These are phyloP conservation scores for Backusella sp. DNA, from an alignment of 192 early-diverging fungal species.

Conservation along the genomic window DNA sequence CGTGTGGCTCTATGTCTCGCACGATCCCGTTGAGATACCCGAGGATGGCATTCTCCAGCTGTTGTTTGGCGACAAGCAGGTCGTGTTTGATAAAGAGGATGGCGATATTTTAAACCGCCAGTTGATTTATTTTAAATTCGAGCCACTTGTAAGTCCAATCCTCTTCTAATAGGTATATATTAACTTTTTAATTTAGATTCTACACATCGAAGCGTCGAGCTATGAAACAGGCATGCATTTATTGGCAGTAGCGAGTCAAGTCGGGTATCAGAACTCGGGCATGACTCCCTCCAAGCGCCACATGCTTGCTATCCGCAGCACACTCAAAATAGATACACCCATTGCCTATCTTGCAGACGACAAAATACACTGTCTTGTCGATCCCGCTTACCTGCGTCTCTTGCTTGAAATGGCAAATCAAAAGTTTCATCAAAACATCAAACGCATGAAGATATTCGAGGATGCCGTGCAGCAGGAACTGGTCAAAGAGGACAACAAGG, in stretches of 20 bases:
- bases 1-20: constrained; percentile 50
- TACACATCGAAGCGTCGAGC: constrained; percentile 52
- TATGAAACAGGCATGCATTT: constrained; percentile 46
- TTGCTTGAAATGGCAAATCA: constrained; percentile 43
- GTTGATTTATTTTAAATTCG: constrained; percentile 53
- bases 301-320: constrained; percentile 53
- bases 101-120: constrained; percentile 17
- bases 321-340: constrained; percentile 50
- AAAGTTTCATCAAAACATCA: constrained; percentile 44
- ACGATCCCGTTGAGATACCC: constrained; percentile 38
- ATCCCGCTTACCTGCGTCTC: constrained; percentile 38
- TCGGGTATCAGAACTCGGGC: constrained; percentile 53
- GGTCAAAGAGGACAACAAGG: constrained; percentile 15
- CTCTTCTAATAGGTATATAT: not conserved
- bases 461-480: constrained; percentile 17
- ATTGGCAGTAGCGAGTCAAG: constrained; percentile 41
- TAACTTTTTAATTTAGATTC: constrained; percentile 28
- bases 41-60: constrained; percentile 27
- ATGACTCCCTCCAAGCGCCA: constrained; percentile 47
- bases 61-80: constrained; percentile 35
- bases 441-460: constrained; percentile 25
- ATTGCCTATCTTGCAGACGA: constrained; percentile 44
- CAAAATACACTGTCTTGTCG: constrained; percentile 43
- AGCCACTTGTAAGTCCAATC: constrained; percentile 44
- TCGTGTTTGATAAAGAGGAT: not conserved